Evolutionary conservation across 192 early-diverging fungal genomes (phyloP).

Genomic region (Mortierella hygrophila): DNA sequence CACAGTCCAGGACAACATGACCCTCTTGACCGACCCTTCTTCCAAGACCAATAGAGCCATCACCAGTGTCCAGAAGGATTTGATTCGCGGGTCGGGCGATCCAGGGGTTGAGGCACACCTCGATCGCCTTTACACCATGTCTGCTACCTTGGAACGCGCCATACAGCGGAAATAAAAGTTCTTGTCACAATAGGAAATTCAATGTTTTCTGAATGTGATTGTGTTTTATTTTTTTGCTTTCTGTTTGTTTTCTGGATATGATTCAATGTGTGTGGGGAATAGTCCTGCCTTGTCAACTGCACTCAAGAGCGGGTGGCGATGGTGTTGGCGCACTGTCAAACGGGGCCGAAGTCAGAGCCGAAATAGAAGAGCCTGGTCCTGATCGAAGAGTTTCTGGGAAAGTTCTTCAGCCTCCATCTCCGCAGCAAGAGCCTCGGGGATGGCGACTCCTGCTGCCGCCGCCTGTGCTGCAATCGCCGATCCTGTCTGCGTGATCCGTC

Average conservation of each 20-base stretch:
- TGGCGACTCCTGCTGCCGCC: background rate
- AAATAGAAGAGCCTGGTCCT: conserved; percentile 14
- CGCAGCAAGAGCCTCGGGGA: conserved; percentile 14
- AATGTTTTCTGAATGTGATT: background rate
- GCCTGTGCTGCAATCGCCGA: background rate
- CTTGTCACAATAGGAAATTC: too few relatives aligned
- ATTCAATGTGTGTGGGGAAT: background rate
- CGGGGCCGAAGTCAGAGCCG: background rate
- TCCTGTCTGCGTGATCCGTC: background rate
- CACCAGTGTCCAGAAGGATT: background rate
- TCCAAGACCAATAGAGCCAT: background rate
- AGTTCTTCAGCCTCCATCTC: conserved; percentile 27
- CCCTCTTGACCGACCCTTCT: background rate
- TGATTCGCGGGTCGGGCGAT: conserved; percentile 4
- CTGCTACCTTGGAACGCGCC: conserved; percentile 4
- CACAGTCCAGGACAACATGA: background rate
- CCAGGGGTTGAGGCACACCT: background rate
- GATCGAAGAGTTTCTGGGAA: background rate
- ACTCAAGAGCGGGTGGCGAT: background rate
- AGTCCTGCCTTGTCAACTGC: background rate
- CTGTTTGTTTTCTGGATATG: background rate
- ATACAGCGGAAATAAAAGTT: background rate
- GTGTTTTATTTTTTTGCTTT: background rate
- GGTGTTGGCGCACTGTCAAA: background rate
- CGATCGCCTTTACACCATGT: conserved; percentile 10